phyloP scores from a whole-genome alignment of 257 asterid species.

The Jasminum sambac region DNA sequence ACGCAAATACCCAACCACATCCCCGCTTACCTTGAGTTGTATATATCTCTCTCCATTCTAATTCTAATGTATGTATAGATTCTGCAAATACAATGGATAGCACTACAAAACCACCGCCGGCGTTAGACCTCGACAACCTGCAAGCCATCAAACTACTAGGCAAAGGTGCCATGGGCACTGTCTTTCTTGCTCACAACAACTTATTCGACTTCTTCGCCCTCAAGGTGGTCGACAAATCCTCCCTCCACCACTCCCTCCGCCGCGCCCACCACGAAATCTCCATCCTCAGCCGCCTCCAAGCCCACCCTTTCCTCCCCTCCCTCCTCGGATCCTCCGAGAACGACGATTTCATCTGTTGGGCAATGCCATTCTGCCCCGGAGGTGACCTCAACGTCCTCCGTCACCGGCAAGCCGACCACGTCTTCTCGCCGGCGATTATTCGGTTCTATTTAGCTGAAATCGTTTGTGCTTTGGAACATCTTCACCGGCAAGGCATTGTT shows the following conservation, averaged over 20 bases:
- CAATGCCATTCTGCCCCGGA: slow-evolving; percentile 75
- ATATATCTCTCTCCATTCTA: slow-evolving; percentile 17
- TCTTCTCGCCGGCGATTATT: slow-evolving; percentile 63
- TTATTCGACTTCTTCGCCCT: slow-evolving; percentile 59
- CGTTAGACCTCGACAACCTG: slow-evolving; percentile 42
- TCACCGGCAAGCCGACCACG: slow-evolving; percentile 59
- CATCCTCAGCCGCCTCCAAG: slow-evolving; percentile 53
- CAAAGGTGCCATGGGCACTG: slow-evolving; percentile 89
- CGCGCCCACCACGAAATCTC: slow-evolving; percentile 78
- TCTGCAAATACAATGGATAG: slow-evolving; percentile 31
- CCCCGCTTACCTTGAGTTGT: not conserved
- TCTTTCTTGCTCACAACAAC: slow-evolving; percentile 54
- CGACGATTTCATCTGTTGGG: slow-evolving; percentile 58
- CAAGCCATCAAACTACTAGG: slow-evolving; percentile 68
- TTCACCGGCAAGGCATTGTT: slow-evolving; percentile 62
- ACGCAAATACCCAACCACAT: not conserved
- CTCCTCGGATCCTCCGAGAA: slow-evolving; percentile 58
- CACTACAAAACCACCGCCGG: slow-evolving; percentile 30
- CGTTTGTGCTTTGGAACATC: slow-evolving; percentile 63
- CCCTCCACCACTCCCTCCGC: slow-evolving; percentile 47
- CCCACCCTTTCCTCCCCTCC: slow-evolving; percentile 68
- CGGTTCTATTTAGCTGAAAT: slow-evolving; percentile 86
- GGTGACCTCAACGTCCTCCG: slow-evolving; percentile 88
- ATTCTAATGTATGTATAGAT: not conserved
- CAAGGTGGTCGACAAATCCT: slow-evolving; percentile 69